Conservation (phyloP, 768 basidiomycete species). For the Leccinum boreale region DNA sequence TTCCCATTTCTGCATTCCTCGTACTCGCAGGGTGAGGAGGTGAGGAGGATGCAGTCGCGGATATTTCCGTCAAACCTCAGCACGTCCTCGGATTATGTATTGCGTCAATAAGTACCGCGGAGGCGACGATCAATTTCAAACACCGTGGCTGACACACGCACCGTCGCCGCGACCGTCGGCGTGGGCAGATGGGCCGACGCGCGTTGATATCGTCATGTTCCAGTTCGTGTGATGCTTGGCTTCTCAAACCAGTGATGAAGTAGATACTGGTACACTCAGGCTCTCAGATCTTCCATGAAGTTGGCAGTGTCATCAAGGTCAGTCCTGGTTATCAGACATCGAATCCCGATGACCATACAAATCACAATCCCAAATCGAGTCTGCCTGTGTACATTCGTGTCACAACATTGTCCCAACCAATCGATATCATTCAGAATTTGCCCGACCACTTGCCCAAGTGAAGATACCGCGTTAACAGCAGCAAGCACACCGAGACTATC, state of each 20-base stretch:
- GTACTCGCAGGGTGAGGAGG: neutral
- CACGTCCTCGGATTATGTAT: too few relatives aligned
- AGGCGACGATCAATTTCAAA: too few relatives aligned
- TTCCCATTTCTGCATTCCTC: neutral
- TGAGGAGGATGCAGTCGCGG: neutral
- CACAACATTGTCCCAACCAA: neutral
- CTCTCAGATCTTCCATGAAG: neutral
- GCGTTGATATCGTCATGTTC: neutral
- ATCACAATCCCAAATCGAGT: neutral
- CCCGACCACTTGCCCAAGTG: conserved; percentile 38
- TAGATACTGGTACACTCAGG: neutral
- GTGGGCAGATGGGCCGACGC: too few relatives aligned
- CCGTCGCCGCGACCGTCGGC: too few relatives aligned
- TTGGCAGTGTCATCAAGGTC: neutral
- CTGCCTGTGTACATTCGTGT: neutral
- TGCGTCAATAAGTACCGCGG: too few relatives aligned
- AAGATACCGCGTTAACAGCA: conserved; percentile 40
- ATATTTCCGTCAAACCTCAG: neutral
- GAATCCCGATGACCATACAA: neutral
- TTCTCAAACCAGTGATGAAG: neutral
- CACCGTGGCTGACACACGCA: too few relatives aligned
- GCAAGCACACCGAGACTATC: conserved; percentile 39
- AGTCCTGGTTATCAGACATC: too few relatives aligned
- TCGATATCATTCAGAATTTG: conserved; percentile 33
- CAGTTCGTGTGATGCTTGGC: neutral